These are phyloP conservation scores for Fusarium beomiforme DNA, from an alignment of 2,329 filamentous ascomycete species.

Conservation along the genomic window DNA sequence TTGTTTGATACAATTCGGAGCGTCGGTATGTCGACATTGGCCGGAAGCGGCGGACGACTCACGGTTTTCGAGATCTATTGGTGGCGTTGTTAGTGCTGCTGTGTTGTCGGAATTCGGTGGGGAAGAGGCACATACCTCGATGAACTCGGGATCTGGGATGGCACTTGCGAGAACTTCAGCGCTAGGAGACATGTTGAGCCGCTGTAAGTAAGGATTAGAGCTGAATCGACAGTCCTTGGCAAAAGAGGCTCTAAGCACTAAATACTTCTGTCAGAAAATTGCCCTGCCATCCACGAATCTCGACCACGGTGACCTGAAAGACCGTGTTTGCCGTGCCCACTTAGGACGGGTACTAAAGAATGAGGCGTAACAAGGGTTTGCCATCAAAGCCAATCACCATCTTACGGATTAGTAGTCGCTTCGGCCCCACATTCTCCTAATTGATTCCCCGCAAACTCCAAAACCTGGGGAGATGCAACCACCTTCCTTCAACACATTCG, in stretches of 20 bases:
- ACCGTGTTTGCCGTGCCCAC: background rate
- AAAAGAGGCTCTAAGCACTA: background rate
- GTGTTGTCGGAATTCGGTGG: background rate
- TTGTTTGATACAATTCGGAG: background rate
- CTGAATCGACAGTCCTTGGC: rapidly evolving
- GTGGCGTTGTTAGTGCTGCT: background rate
- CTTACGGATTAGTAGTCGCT: background rate
- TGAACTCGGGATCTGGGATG: background rate
- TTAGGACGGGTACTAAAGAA: background rate
- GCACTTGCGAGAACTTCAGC: background rate
- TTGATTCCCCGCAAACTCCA: background rate
- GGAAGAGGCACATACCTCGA: background rate
- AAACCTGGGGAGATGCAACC: background rate
- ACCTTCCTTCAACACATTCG: background rate
- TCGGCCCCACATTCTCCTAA: background rate
- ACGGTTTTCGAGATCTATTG: background rate
- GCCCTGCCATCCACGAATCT: background rate
- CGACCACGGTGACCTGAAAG: background rate
- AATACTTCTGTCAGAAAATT: background rate
- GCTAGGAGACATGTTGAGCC: background rate
- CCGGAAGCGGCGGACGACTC: background rate
- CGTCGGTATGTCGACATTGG: background rate
- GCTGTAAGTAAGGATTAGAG: background rate
- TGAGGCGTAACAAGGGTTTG: background rate
- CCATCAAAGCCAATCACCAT: background rate